Percentiles rank a stretch among this genome's conserved stretches.
phyloP scores from a whole-genome alignment of 106 monocot genomes.

The Dendrobium catenatum region DNA sequence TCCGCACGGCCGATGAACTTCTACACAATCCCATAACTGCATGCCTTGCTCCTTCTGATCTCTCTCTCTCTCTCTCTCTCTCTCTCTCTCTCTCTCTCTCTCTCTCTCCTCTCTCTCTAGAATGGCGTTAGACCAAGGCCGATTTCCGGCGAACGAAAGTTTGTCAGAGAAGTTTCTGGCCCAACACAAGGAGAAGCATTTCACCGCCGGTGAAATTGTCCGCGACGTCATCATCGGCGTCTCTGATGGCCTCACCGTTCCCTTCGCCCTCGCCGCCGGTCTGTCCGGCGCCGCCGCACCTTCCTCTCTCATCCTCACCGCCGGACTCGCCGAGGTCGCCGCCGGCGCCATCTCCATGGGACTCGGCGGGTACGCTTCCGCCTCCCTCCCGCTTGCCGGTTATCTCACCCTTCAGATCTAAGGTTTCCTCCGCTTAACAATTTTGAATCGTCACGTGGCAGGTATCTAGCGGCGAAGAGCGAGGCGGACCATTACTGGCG shows the following conservation, averaged over 20 bases:
- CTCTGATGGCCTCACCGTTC: constrained; percentile 96
- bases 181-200: constrained; percentile 82
- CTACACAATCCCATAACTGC: no score
- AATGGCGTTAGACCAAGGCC: constrained; percentile 15
- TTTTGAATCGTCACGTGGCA: constrained; percentile 21
- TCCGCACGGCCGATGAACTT: no score
- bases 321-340: constrained; percentile 88
- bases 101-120: neutral
- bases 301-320: constrained; percentile 80
- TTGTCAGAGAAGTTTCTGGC: constrained; percentile 26
- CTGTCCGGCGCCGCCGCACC: constrained; percentile 80
- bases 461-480: constrained; percentile 95
- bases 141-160: neutral
- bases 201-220: constrained; percentile 82
- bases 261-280: constrained; percentile 96
- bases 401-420: neutral
- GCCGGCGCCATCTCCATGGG: constrained; percentile 99
- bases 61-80: no score
- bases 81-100: no score
- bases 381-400: neutral
- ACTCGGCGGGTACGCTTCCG: constrained; percentile 62
- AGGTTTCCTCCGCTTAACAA: neutral
- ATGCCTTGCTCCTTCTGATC: no score
- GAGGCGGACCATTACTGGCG: constrained; percentile 81
- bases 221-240: constrained; percentile 93